Evolutionary conservation across 177 flowering plant genomes (phyloP).

Genomic region (Tripterygium wilfordii): DNA sequence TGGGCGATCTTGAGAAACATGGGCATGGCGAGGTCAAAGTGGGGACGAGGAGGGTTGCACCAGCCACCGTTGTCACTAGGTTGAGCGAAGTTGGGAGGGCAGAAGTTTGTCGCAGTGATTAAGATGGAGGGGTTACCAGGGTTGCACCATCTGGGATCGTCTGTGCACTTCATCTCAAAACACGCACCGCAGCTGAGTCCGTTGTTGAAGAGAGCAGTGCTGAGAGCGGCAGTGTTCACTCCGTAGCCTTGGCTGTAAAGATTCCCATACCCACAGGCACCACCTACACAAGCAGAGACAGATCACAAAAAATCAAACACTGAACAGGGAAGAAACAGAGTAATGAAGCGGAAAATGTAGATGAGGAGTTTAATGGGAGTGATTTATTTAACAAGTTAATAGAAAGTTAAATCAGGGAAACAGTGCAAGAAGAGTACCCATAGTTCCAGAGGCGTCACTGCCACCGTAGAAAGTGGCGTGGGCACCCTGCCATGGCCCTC

Average conservation of each 20-base stretch:
- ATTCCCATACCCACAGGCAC: constrained; percentile 41
- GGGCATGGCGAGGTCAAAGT: constrained; percentile 53
- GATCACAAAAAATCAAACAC: too few relatives aligned
- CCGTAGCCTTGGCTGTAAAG: constrained; percentile 48
- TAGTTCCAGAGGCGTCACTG: constrained; percentile 45
- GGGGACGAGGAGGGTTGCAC: constrained; percentile 53
- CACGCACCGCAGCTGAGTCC: constrained; percentile 49
- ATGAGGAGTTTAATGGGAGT: background rate
- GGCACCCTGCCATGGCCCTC: constrained; percentile 30
- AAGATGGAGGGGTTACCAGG: constrained; percentile 39
- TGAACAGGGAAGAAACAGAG: too few relatives aligned
- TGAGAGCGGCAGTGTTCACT: constrained; percentile 41
- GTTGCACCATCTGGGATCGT: constrained; percentile 32
- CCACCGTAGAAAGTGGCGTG: constrained; percentile 53
- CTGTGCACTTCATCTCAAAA: constrained; percentile 36
- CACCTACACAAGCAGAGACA: too few relatives aligned
- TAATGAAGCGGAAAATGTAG: constrained; percentile 1
- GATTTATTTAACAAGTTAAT: background rate
- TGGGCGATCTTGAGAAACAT: constrained; percentile 44
- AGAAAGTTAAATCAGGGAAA: background rate
- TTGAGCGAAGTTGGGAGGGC: constrained; percentile 40
- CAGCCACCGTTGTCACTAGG: constrained; percentile 47
- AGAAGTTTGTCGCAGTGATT: constrained; percentile 44
- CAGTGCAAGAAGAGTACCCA: constrained; percentile 22
- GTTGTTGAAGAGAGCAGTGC: constrained; percentile 42